Evolutionary conservation across 768 basidiomycete genomes (phyloP).

Genomic region (Sutorius australiensis): DNA sequence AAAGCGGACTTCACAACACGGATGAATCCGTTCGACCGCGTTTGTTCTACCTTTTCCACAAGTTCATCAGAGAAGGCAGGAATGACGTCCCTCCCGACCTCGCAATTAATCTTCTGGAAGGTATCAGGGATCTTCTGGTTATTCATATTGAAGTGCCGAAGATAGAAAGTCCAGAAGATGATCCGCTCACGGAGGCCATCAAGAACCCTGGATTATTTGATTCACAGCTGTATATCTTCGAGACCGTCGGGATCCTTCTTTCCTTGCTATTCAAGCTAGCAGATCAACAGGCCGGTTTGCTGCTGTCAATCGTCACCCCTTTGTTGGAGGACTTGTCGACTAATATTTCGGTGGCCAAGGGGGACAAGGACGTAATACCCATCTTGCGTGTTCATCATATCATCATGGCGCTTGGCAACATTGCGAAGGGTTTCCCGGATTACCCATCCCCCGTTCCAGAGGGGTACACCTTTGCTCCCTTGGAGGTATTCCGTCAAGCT

Average conservation of each 20-base stretch:
- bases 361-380: conserved; percentile 64
- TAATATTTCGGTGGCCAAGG: conserved; percentile 51
- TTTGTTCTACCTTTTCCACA: conserved; percentile 88
- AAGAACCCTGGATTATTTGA: conserved; percentile 71
- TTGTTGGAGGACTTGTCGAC: conserved; percentile 71
- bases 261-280: conserved; percentile 67
- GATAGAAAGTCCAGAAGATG: conserved; percentile 67
- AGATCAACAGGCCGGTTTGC: conserved; percentile 61
- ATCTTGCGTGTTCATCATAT: conserved; percentile 88
- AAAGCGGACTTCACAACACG: conserved; percentile 82
- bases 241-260: conserved; percentile 81
- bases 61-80: conserved; percentile 82
- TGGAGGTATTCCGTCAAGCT: conserved; percentile 79
- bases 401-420: conserved; percentile 90
- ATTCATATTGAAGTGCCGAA: conserved; percentile 77
- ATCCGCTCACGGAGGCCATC: conserved; percentile 76
- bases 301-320: conserved; percentile 79
- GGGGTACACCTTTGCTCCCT: conserved; percentile 64
- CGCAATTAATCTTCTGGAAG: conserved; percentile 65
- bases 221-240: conserved; percentile 92
- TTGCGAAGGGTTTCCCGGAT: conserved; percentile 96
- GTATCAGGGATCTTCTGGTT: conserved; percentile 70
- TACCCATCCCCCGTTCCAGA: conserved; percentile 67
- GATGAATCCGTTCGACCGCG: conserved; percentile 68
- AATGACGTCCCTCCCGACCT: conserved; percentile 74